A percentile compares a stretch with the other conserved stretches of the same genome.
Evolutionary conservation across 228 moss, liverwort and hornwort genomes (phyloP).

Genomic region (Sphagnum magellanicum): DNA sequence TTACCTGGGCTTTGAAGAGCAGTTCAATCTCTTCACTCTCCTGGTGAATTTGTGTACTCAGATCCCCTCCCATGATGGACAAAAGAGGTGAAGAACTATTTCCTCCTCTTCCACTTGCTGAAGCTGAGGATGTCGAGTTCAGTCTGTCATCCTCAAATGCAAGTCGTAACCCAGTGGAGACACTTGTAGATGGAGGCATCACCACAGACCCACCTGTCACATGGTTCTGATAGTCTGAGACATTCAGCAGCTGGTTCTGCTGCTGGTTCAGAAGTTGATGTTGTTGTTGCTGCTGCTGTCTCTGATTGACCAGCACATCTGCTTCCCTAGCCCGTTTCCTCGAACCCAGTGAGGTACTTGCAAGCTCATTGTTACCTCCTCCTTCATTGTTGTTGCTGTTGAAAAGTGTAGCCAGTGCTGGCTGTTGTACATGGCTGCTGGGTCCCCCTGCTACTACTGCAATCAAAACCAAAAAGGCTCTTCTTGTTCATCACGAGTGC

Average conservation of each 20-base stretch:
- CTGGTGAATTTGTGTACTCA: constrained; percentile 35
- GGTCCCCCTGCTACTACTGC: constrained; percentile 38
- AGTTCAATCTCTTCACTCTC: constrained; percentile 57
- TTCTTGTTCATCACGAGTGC: too few species aligned
- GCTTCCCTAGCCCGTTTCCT: constrained; percentile 46
- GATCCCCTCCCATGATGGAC: constrained; percentile 33
- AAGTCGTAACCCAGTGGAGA: constrained; percentile 54
- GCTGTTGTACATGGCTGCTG: constrained; percentile 26
- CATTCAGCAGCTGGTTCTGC: constrained; percentile 23
- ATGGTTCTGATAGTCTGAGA: constrained; percentile 36
- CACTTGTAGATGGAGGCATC: constrained; percentile 32
- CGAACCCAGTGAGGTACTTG: constrained; percentile 33
- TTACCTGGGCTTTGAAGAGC: constrained; percentile 56
- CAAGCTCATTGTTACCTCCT: constrained; percentile 39
- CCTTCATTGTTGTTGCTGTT: constrained; percentile 3
- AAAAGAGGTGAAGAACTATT: constrained; percentile 31
- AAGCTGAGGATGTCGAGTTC: constrained; percentile 49
- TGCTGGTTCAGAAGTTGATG: too few species aligned
- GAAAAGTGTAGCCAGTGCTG: constrained; percentile 23
- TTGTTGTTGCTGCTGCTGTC: constrained; percentile 15
- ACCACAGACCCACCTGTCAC: constrained; percentile 27
- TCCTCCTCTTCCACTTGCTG: constrained; percentile 45
- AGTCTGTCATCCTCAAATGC: constrained; percentile 51
- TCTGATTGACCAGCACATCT: constrained; percentile 26
- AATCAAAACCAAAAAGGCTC: not conserved